A percentile compares a stretch with the other conserved stretches of the same genome.
phyloP scores from a whole-genome alignment of 2,329 filamentous ascomycete species.

The Diaporthe citrichinensis region DNA sequence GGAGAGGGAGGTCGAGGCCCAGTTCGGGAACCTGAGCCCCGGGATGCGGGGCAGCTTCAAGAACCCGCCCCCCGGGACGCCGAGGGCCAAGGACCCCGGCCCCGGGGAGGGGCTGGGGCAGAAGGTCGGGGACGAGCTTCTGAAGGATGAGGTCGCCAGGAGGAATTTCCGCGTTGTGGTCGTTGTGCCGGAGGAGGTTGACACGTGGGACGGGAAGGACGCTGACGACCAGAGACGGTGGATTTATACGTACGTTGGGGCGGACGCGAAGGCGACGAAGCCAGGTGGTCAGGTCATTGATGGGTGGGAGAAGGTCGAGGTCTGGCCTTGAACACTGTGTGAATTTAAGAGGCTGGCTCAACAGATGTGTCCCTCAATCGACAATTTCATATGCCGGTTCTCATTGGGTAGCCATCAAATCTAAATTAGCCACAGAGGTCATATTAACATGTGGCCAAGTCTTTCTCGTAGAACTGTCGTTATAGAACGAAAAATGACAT shows the following conservation, averaged over 20 bases:
- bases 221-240: slow-evolving; percentile 74
- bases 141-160: slow-evolving; percentile 79
- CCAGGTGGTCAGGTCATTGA: slow-evolving; percentile 55
- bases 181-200: slow-evolving; percentile 83
- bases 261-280: slow-evolving; percentile 51
- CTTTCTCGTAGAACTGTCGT: not conserved
- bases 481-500: not conserved
- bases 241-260: slow-evolving; percentile 73
- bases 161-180: slow-evolving; percentile 87
- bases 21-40: slow-evolving; percentile 91
- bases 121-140: slow-evolving; percentile 71
- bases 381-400: not conserved
- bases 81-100: slow-evolving; percentile 65
- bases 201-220: slow-evolving; percentile 79
- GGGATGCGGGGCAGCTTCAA: slow-evolving; percentile 83
- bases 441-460: not conserved
- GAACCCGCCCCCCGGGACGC: slow-evolving; percentile 77
- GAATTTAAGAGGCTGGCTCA: no score
- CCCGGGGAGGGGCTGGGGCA: slow-evolving; percentile 66
- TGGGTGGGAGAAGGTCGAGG: slow-evolving; percentile 77
- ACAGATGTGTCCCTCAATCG: not conserved
- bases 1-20: slow-evolving; percentile 82
- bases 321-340: slow-evolving; percentile 82
- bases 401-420: not conserved
- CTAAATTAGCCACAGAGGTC: not conserved